These are phyloP conservation scores for Lactarius hatsudake DNA, from an alignment of 768 basidiomycete species.

Conservation along the genomic window DNA sequence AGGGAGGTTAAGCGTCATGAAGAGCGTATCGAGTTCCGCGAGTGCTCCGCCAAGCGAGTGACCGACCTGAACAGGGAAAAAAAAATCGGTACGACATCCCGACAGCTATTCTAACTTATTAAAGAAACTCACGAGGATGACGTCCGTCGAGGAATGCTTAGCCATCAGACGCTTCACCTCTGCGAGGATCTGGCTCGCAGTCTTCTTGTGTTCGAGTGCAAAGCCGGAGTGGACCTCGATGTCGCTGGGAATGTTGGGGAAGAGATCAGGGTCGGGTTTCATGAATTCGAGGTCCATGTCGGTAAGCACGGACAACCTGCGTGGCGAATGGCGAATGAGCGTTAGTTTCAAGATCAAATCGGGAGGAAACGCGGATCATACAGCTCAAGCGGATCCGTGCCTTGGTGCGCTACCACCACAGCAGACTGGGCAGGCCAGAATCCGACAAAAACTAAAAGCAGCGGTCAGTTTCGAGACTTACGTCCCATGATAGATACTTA, in stretches of 20 bases:
- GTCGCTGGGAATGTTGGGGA: constrained; percentile 13
- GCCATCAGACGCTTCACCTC: constrained; percentile 18
- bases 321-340: not conserved
- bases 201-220: constrained; percentile 20
- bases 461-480: not conserved
- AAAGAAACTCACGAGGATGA: constrained; percentile 16
- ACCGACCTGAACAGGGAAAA: constrained; percentile 6
- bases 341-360: not conserved
- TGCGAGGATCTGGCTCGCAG: constrained; percentile 16
- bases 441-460: constrained; percentile 24
- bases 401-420: constrained; percentile 26
- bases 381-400: constrained; percentile 22
- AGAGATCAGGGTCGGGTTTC: constrained; percentile 18
- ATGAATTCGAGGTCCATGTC: constrained; percentile 8
- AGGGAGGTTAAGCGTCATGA: constrained; percentile 24
- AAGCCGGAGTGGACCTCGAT: constrained; percentile 20
- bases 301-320: constrained; percentile 20
- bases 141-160: constrained; percentile 2
- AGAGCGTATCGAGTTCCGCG: constrained; percentile 22
- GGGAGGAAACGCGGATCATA: not conserved
- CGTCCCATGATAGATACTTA: constrained; percentile 28
- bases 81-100: not conserved
- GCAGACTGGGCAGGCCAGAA: constrained; percentile 21
- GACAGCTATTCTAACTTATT: not conserved
- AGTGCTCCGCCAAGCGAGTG: constrained; percentile 27